Evolutionary conservation across 257 asterid genomes (phyloP), one percentile per base, ranked within the genome.

Genomic region (Nicotiana sylvestris): DNA sequence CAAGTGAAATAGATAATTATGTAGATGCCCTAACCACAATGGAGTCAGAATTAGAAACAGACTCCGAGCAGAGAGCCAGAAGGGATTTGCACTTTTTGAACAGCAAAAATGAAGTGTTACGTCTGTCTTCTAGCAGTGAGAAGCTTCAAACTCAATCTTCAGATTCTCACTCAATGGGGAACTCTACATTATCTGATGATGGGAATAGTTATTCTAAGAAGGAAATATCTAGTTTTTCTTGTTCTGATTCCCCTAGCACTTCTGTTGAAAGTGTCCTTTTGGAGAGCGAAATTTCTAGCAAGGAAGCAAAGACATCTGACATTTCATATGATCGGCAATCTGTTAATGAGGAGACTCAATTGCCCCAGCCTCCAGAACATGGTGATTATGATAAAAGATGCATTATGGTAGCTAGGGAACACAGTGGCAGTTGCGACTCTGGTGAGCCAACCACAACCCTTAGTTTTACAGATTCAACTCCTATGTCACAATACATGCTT

Each of bases 11-110:
- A 77, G 98, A 94, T 76, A 90, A 89, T 87, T 94, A 86, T 56
- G 88, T 92, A 85, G 99, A 94, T 86, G 98, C 97, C 70, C 92
- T 94, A 66, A 85, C 96, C 66, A 89, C 92, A 81, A 90, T 93
- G 87, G 99, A 91, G 76, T 89, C 94, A 58, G 98, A 93, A 85
- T 81, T 88, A 83, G 98, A 92, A 62, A 90, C 93, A 37, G 97
- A 91, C 78, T 87, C 92, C 1, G 96, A 93, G 86, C 33, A 87
- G 85, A 92, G 90, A 88, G 76, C 85, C 88, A 90, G 81, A 89
- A 83, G 66, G 67, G 88, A 87, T 85, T 79, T 84, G 77, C 83
- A 83, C 86, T 78, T 85, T 82, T 72, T 86, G 77, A 76, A 46
- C 77, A 74, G 77, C 74, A 85, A 86, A 85, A 90, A 67, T 57